Evolutionary conservation across 2,329 filamentous ascomycete species (phyloP), one percentile per base, ranked within the genome.

Genomic region (Phoma herbarum): DNA sequence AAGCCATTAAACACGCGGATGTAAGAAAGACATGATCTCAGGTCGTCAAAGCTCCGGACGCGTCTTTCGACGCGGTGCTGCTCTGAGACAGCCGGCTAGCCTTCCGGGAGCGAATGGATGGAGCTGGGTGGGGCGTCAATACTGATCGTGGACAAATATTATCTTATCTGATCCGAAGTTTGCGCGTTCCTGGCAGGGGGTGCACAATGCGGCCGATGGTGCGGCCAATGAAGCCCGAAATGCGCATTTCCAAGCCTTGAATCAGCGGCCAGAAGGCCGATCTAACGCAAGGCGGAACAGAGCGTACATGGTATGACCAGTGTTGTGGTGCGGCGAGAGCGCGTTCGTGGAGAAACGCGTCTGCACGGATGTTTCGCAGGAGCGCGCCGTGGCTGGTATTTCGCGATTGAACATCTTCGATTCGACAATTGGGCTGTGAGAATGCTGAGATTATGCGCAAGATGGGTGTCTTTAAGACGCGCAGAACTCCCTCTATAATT

Each of bases 281-380:
- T 59, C 66, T 65, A 68, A 66, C 66, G 65, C 26, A 52, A 58
- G 56, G 49, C 62, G 65, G 68, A 66, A 65, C 50, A 57, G 63
- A 60, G 57, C 62, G 60, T 71, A 69, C 63, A 49, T 43, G 52
- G 41, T 26, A 52, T 49, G 46, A 45, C 43, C 35, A 51, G 52
- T 70, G 67, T 72, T 71, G 61, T 72, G 67, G 71, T 74, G 70
- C 71, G 63, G 52, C 61, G 50, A 61, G 47, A 62, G 66, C 72
- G 72, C 70, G 72, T 74, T 64, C 58, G 62, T 51, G 43, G 53
- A 62, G 62, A 55, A 66, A 61, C 72, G 72, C 72, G 71, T 60
- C 56, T 55, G 66, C 66, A 69, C 67, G 65, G 67, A 70, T 60
- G 57, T 67, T 66, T 65, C 46, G 51, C 48, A 50, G 61, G 63